Conservation (phyloP, 352 stramenopile genomes). For the Phytophthora sojae region DNA sequence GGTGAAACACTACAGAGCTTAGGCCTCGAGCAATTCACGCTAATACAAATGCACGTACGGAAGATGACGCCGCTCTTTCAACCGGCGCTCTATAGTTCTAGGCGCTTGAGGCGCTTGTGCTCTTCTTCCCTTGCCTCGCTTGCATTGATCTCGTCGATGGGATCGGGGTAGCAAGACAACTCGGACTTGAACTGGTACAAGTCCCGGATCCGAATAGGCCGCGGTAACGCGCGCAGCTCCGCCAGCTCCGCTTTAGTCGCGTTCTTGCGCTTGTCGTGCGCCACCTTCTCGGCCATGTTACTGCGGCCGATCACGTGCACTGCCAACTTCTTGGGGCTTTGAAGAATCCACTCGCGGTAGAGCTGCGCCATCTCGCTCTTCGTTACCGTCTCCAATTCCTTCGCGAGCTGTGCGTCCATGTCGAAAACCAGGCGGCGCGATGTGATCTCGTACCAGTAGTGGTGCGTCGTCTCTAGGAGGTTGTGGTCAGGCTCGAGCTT, state of each 20-base stretch:
- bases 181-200: constrained; percentile 74
- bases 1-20: constrained; percentile 4
- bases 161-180: constrained; percentile 58
- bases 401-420: constrained; percentile 75
- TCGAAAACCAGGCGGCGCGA: constrained; percentile 76
- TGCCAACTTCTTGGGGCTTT: constrained; percentile 68
- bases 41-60: constrained; percentile 32
- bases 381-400: constrained; percentile 71
- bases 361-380: constrained; percentile 68
- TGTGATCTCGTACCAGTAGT: constrained; percentile 86
- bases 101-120: constrained; percentile 30
- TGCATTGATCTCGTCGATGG: constrained; percentile 50
- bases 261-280: constrained; percentile 43
- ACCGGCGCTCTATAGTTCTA: constrained; percentile 43
- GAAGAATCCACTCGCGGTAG: constrained; percentile 73
- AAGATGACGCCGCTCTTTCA: constrained; percentile 23
- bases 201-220: constrained; percentile 53
- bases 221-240: constrained; percentile 29
- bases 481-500: constrained; percentile 87
- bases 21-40: constrained; percentile 4
- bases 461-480: constrained; percentile 75
- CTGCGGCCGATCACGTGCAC: constrained; percentile 72
- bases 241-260: constrained; percentile 34
- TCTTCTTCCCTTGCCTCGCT: constrained; percentile 22
- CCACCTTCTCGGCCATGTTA: constrained; percentile 47